These are phyloP conservation scores for Pythium aphanidermatum DNA, from an alignment of 352 stramenopile genomes.

Conservation along the genomic window DNA sequence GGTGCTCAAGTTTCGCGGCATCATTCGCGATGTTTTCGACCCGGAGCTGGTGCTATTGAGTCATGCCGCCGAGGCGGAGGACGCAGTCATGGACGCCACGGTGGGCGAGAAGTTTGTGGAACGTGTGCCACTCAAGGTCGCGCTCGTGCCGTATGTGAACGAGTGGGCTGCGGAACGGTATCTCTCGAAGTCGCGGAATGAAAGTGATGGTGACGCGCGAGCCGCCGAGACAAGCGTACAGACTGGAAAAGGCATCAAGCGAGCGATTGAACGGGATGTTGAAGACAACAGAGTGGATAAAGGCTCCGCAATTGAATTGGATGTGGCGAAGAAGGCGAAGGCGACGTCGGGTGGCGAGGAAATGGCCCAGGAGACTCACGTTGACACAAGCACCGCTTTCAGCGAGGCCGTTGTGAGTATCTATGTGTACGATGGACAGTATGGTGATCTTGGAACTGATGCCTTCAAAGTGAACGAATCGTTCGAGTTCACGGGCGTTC, in stretches of 20 bases:
- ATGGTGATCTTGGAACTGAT: conserved; percentile 34
- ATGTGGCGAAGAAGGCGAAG: conserved; percentile 36
- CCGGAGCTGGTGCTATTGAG: conserved; percentile 56
- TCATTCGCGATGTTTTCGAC: conserved; percentile 69
- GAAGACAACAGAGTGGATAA: background rate
- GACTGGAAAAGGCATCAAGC: conserved; percentile 33
- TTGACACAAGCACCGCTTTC: too few species aligned
- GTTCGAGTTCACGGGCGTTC: conserved; percentile 74
- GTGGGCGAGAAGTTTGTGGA: conserved; percentile 38
- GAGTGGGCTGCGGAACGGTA: conserved; percentile 43
- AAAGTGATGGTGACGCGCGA: conserved; percentile 5
- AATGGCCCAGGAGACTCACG: too few species aligned
- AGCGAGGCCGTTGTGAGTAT: conserved; percentile 42
- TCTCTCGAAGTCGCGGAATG: background rate
- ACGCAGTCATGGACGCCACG: background rate
- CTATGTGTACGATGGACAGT: conserved; percentile 72
- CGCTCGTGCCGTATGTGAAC: conserved; percentile 51
- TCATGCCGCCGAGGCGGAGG: conserved; percentile 1
- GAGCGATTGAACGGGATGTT: conserved; percentile 28
- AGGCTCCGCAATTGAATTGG: background rate
- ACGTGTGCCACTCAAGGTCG: conserved; percentile 53
- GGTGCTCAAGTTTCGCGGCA: conserved; percentile 57
- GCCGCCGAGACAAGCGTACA: background rate
- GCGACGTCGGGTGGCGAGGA: background rate
- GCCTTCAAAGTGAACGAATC: conserved; percentile 79